phyloP scores from a whole-genome alignment of 2,329 filamentous ascomycete genomes.

The Reticulascus tulasneorum region DNA sequence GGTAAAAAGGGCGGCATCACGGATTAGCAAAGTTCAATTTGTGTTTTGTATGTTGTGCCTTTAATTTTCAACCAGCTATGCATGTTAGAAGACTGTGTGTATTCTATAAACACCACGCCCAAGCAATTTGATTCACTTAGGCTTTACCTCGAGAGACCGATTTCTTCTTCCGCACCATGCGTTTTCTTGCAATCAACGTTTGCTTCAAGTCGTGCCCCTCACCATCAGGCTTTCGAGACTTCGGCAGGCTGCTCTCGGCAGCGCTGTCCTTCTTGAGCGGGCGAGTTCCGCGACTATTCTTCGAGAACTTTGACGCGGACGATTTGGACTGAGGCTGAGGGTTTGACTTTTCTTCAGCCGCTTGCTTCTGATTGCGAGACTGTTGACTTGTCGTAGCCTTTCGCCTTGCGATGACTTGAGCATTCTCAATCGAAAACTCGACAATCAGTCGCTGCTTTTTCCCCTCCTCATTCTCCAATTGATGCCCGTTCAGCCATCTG shows the following conservation, averaged over 20 bases:
- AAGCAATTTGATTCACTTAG: neutral
- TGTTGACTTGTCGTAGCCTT: constrained; percentile 29
- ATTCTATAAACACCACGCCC: neutral
- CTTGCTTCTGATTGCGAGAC: constrained; percentile 20
- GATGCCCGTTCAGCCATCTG: constrained; percentile 83
- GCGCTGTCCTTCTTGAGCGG: constrained; percentile 10
- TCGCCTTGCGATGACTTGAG: constrained; percentile 84
- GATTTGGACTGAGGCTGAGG: constrained; percentile 26
- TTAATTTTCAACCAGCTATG: no score
- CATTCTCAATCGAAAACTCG: constrained; percentile 98
- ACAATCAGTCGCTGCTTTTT: constrained; percentile 88
- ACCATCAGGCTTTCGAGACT: constrained; percentile 19
- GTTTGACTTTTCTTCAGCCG: constrained; percentile 21
- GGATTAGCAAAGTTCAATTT: no score
- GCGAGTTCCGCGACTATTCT: constrained; percentile 19
- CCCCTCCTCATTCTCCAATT: constrained; percentile 57
- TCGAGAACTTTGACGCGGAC: constrained; percentile 31
- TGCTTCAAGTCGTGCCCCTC: constrained; percentile 53
- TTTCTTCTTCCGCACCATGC: constrained; percentile 72
- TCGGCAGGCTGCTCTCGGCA: constrained; percentile 3
- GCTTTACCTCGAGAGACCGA: constrained; percentile 29
- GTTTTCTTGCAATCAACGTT: constrained; percentile 81
- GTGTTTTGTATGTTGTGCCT: neutral
- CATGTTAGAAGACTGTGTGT: no score
- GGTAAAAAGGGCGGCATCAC: no score